Base-by-base conservation (phyloP, 1,139 yeast species). In the Pichia sp. region DNA sequence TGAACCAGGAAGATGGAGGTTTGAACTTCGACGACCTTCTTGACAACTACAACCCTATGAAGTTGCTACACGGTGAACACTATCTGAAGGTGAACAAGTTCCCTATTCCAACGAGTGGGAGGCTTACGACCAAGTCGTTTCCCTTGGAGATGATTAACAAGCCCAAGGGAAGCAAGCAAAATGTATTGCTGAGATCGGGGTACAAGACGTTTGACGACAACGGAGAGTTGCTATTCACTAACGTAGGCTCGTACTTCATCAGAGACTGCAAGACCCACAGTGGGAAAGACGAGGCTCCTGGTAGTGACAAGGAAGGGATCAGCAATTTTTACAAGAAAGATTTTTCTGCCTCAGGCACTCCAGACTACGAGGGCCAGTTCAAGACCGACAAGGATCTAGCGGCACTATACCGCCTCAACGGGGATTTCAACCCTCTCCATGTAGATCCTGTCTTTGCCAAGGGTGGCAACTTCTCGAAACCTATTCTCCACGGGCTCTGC, bases 381-480 rank as follows among this genome's bases (percentile, higher is more conserved):
- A 74, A 78, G 64, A 86, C 95, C n/a, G 71, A 79, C 48, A 78
- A 74, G 55, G 88, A 91, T 70, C 89, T 84, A 71, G 98, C 98
- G 54, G 90, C 96, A 14, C 74, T 92, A 59, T 93, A 93, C 76
- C 83, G 98, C 71, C 77, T 93, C 60, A 85, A 93, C 60, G 98
- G 97, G 59, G 99, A 93, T 75, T 85, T 84, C 72, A 93, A 93
- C 73, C 98, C 98, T 61, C 80, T 93, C 65, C 99, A 93, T 74
- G 85, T 93, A 69, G 98, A 93, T 72, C 97, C 98, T 41, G 77
- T 73, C 46, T 87, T 92, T 72, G 97, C 98, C 34, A 82, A 85
- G 61, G 90, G 90, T 59, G 98, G 95, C 55, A 87, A 87, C 61
- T 93, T 92, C 73, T 85, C 85, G 51, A 75, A 76, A 60, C 99